Base-by-base conservation (phyloP, 306 rosid species). In the Carpinus fangiana region DNA sequence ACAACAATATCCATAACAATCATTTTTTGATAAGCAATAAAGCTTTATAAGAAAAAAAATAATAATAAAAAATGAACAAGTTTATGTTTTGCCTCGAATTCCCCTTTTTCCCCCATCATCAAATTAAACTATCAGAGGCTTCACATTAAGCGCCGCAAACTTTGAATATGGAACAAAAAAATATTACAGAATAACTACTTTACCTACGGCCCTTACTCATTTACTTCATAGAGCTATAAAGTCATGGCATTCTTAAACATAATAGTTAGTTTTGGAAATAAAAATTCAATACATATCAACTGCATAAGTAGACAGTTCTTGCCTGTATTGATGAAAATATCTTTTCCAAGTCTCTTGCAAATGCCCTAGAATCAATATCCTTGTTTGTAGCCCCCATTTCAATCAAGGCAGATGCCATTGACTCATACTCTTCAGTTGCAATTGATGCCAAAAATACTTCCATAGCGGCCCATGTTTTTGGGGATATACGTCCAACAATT, bases 381-480 rank as follows among this genome's bases (percentile, higher is more conserved):
- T 86, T 85, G 83, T 75, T 67, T 76, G 99, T 91, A 72, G 99
- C 97, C 79, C 97, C 99, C 98, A 95, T 93, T 91, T 93, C 89
- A 87, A 91, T 93, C 88, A 95, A 89, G 62, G 99, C 72, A 77
- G 98, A 91, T 51, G 98, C 92, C 97, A 95, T 95, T 23, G 94
- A 88, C 73, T 89, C 94, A 85, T 95, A 95, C 82, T 95, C 99
- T 83, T 90, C 98, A 50, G 86, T 36, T 74, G 96, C 83, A 87
- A 95, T 90, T 78, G 98, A 95, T 83, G 87, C 93, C 88, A 95
- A 82, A 86, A 91, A 95, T 72, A 89, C 83, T 78, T 95, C 99
- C 99, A 95, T 90, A 52, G 99, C 97, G 73, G 94, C 92, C 98
- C 98, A 95, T 20, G 99, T 91, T 87, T 90, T 88, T 28, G 97